Base-by-base conservation (phyloP, 2,329 filamentous ascomycete genomes). In the Exophiala sp. region DNA sequence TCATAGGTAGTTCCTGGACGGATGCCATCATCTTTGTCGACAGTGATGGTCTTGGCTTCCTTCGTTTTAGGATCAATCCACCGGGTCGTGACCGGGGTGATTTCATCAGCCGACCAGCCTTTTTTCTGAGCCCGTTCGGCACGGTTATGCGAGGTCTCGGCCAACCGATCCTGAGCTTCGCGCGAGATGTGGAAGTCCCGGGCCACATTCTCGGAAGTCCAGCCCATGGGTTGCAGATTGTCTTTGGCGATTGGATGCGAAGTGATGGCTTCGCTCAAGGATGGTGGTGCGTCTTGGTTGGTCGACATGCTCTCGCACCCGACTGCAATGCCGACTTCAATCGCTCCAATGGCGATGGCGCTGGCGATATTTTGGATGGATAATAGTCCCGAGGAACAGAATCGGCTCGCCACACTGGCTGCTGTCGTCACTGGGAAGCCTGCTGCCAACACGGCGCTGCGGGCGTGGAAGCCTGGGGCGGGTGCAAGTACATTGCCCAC, bases 181-280 rank as follows among this genome's bases (percentile, higher is more conserved):
- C 93, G 85, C 50, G 74, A 64, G 65, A 97, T 80, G 54, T 77
- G 75, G 64, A 85, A 82, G 67, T 89, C 88, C 71, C 88, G 85
- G 59, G 91, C 93, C 89, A 97, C 96, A 64, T 91, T 71, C 73
- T 98, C 93, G 24, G 88, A 95, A 43, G 96, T 77, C n/a, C 89
- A 80, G 62, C 91, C 91, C 91, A 97, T 97, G 67, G 89, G 84
- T 5, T 97, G 89, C 73, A 95, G 95, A 82, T 93, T 97, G 79
- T 96, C 94, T 64, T 85, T 86, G 23, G 90, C 80, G 66, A 93
- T 85, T 55, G 81, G 78, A 74, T 91, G 79, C 61, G 74, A 78
- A 65, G 95, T 86, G 58, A 97, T 82, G 46, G 87, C 78, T 40
- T 94, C 87, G 29, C 86, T 93, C 78, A 97, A 95, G 70, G 96